These are phyloP conservation scores for Hirsutella thompsonii DNA, from an alignment of 2,329 filamentous ascomycete genomes.

Conservation along the genomic window DNA sequence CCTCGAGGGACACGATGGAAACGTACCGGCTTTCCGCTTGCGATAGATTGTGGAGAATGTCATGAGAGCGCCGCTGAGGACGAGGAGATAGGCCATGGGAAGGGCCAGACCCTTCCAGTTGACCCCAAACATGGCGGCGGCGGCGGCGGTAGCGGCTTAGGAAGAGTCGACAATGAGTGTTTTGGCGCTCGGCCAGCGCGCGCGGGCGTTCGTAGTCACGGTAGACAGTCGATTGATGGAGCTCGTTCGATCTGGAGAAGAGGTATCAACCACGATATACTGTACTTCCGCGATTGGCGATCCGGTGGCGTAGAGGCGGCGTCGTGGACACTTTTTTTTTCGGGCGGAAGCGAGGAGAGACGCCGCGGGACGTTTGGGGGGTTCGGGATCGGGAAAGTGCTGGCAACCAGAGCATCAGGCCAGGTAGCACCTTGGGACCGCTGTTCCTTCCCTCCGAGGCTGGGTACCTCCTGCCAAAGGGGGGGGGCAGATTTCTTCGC, in stretches of 20 bases:
- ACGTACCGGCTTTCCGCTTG: slow-evolving; percentile 71
- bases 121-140: slow-evolving; percentile 17
- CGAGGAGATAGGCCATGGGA: slow-evolving; percentile 78
- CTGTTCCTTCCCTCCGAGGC: too few species aligned
- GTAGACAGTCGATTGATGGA: too few species aligned
- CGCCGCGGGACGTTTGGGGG: neutral
- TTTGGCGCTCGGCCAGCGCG: neutral
- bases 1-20: too few species aligned
- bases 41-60: slow-evolving; percentile 91
- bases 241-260: too few species aligned
- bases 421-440: slow-evolving; percentile 6
- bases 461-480: too few species aligned
- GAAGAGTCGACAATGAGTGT: neutral
- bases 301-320: too few species aligned
- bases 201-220: too few species aligned
- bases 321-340: too few species aligned
- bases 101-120: slow-evolving; percentile 80
- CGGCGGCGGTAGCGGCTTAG: neutral
- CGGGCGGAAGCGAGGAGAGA: neutral
- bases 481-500: too few species aligned
- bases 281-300: too few species aligned
- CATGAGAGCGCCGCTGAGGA: slow-evolving; percentile 76
- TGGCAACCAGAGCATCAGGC: slow-evolving; percentile 3
- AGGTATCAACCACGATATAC: too few species aligned
- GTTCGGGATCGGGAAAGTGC: too few species aligned